These are phyloP conservation scores for Diaporthe nobilis DNA, from an alignment of 2,329 filamentous ascomycete genomes.

Conservation along the genomic window DNA sequence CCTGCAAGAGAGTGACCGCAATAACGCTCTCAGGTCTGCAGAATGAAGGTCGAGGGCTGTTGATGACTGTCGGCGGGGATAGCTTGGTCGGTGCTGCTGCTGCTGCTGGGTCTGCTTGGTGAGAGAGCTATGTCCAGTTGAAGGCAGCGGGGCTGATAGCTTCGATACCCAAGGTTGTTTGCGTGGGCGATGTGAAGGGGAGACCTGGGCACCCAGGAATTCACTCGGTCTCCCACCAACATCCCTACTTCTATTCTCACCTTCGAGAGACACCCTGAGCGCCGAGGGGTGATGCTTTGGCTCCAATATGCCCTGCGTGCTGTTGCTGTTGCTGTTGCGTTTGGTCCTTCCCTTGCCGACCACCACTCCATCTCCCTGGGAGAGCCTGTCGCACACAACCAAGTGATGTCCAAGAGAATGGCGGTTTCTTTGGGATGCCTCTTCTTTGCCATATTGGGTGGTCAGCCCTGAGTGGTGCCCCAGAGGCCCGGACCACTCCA, in stretches of 20 bases:
- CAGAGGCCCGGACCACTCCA: neutral
- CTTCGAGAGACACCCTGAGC: neutral
- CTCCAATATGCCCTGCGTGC: neutral
- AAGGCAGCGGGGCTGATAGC: neutral
- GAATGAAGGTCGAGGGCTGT: neutral
- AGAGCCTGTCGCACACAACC: neutral
- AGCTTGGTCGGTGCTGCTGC: neutral
- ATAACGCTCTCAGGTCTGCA: neutral
- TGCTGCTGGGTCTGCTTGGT: too few species aligned
- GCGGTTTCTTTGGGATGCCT: neutral
- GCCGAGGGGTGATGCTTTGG: neutral
- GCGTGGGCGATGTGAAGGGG: neutral
- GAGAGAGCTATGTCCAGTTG: too few species aligned
- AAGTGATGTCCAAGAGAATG: neutral
- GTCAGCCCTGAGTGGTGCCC: neutral
- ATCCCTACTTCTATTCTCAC: too few species aligned
- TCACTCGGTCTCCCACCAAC: neutral
- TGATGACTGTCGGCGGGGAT: neutral
- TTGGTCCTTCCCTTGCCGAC: neutral
- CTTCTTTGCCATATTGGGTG: neutral
- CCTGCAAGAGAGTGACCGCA: neutral
- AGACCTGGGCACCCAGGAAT: neutral
- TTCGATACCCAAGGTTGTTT: neutral
- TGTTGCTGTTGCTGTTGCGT: neutral
- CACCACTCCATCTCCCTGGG: neutral